phyloP scores from a whole-genome alignment of 768 basidiomycete species.

The Naganishia kalamii region DNA sequence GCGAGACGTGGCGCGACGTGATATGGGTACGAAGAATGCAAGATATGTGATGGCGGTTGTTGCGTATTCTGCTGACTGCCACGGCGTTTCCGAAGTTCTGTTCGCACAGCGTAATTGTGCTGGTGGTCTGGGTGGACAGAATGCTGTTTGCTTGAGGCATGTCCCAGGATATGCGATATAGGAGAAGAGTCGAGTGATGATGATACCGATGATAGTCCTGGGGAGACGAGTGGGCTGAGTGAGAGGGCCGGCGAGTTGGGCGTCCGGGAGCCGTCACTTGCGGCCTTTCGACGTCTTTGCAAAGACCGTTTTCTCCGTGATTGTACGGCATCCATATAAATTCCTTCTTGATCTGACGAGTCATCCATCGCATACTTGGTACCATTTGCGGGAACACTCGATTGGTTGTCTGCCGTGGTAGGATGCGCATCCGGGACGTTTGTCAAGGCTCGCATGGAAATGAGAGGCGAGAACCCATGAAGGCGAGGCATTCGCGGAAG shows the following conservation, averaged over 20 bases:
- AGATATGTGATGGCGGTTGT: not conserved
- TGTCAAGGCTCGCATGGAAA: not conserved
- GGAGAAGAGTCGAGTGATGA: slow-evolving; percentile 1
- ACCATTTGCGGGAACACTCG: not conserved
- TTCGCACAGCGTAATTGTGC: slow-evolving; percentile 1
- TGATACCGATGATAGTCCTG: not conserved
- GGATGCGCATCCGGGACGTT: too few relatives aligned
- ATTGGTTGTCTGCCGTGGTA: too few relatives aligned
- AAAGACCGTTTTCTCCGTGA: slow-evolving; percentile 4
- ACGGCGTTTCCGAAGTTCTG: slow-evolving; percentile 1
- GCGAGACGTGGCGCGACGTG: too few relatives aligned
- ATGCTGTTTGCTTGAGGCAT: not conserved
- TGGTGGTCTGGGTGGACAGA: not conserved
- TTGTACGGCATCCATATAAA: not conserved
- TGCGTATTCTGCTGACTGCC: slow-evolving; percentile 3
- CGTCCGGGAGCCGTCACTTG: slow-evolving; percentile 1
- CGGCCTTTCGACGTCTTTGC: not conserved
- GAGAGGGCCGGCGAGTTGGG: not conserved
- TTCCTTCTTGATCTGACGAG: not conserved
- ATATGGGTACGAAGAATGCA: too few relatives aligned
- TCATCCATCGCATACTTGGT: not conserved
- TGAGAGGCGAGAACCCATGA: not conserved
- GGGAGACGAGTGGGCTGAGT: not conserved
- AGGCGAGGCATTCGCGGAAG: slow-evolving; percentile 7
- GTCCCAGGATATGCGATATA: not conserved